Base-by-base conservation (phyloP, 2,329 filamentous ascomycete genomes). In the Sclerotinia glacialis region DNA sequence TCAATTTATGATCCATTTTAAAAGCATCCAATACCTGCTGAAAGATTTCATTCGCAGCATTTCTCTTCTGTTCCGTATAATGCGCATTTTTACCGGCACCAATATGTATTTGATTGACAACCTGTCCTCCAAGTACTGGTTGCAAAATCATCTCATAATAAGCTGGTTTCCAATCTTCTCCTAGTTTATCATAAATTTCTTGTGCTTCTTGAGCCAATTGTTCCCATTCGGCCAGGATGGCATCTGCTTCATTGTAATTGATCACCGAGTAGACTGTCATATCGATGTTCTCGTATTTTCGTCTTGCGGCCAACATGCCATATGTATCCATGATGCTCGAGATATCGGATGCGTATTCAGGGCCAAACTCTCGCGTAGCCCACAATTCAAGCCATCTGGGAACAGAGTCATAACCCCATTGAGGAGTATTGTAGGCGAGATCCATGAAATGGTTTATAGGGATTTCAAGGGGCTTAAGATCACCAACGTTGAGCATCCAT, bases 361-460 rank as follows among this genome's bases (percentile, higher is more conserved):
- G 60, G 1, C 81, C 84, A 69, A 89, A 89, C 70, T 86, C 85
- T 5, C 85, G 82, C 8, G 80, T 76, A 2, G 84, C 84, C 82
- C 85, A 88, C 3, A 79, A 78, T 23, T 80, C 74, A 18, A 87
- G 79, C 85, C 87, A 90, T 2, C 79, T 78, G 1, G 79, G 78
- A 0, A 85, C 83, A 64, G 82, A 85, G 56, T 84, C 80, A 62
- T 83, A 80, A n/a, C 81, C 80, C 81, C 84, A 89, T 1, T 78
- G 74, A 26, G 83, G 77, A 28, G 84, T 82, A 72, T 90, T 85
- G 74, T 90, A 91, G 1, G 86, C 88, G 68, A 90, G 80, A 69
- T 89, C 87, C 69, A 90, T 79, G 78, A 87, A 89, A 75, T 90
- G 87, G 72, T 80, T 85, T 73, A 90, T 86, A 26, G 87, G 86